Evolutionary conservation across 208 protist genomes (phyloP).

Genomic region (Strigomonas oncopelti): DNA sequence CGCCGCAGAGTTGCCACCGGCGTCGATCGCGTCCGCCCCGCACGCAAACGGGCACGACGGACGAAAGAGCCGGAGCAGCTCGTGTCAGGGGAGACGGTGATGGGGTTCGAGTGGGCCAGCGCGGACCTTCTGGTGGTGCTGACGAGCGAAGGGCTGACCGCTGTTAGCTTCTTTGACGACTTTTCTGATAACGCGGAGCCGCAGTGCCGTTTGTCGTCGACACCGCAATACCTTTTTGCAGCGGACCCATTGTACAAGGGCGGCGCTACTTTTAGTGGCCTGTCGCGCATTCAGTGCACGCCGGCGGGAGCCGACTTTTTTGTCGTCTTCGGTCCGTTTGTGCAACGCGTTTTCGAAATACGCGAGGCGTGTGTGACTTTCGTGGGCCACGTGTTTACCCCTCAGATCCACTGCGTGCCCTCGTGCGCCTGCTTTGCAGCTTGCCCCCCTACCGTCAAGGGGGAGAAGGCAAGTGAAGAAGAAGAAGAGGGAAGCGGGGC

Average conservation of each 20-base stretch:
- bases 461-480: background rate
- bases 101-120: conserved; percentile 62
- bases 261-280: background rate
- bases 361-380: background rate
- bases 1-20: too few relatives aligned
- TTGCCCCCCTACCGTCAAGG: background rate
- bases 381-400: background rate
- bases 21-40: background rate
- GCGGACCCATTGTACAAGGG: conserved; percentile 3
- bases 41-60: background rate
- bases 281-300: background rate
- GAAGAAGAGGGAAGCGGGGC: too few relatives aligned
- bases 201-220: conserved; percentile 19
- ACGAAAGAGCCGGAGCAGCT: conserved; percentile 4
- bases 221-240: conserved; percentile 25
- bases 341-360: background rate
- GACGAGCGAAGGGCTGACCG: conserved; percentile 40
- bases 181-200: conserved; percentile 33
- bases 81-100: background rate
- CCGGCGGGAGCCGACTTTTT: background rate
- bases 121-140: conserved; percentile 58
- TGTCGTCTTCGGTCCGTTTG: background rate
- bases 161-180: conserved; percentile 31
- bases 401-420: background rate
- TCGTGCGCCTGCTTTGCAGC: background rate